Evolutionary conservation across 768 basidiomycete genomes (phyloP).

Genomic region (Lactarius quietus): DNA sequence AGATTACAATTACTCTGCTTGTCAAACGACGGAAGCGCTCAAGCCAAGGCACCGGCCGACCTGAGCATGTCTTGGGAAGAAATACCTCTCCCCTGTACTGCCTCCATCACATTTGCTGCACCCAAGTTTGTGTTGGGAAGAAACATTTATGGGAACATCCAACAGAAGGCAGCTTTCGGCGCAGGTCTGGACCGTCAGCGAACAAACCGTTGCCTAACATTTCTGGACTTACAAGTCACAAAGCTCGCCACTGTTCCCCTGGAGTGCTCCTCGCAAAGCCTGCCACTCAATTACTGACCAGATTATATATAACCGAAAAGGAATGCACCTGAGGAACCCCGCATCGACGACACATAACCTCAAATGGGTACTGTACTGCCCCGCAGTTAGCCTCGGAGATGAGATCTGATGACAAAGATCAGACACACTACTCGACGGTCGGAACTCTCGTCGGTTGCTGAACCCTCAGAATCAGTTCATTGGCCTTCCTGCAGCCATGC

Average conservation of each 20-base stretch:
- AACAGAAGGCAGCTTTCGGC: neutral
- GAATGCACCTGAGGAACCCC: neutral
- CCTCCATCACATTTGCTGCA: neutral
- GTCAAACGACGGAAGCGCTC: too few relatives aligned
- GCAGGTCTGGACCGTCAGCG: neutral
- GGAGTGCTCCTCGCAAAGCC: neutral
- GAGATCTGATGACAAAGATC: neutral
- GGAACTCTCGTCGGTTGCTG: conserved; percentile 8
- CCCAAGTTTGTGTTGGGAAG: conserved; percentile 23
- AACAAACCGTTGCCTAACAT: neutral
- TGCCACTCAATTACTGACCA: conserved; percentile 1
- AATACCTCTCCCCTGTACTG: conserved; percentile 23
- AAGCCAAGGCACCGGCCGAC: conserved; percentile 30
- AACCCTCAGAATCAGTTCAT: conserved; percentile 20
- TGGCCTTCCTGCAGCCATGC: neutral
- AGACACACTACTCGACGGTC: neutral
- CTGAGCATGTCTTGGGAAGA: conserved; percentile 68
- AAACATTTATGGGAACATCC: conserved; percentile 6
- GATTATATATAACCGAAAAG: neutral
- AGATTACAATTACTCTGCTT: too few relatives aligned
- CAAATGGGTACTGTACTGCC: neutral
- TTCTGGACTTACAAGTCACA: too few relatives aligned
- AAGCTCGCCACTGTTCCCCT: conserved; percentile 14
- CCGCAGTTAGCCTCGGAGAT: neutral
- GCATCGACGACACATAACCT: neutral